These are phyloP conservation scores for Panus rudis DNA, from an alignment of 768 basidiomycete genomes.

Conservation along the genomic window DNA sequence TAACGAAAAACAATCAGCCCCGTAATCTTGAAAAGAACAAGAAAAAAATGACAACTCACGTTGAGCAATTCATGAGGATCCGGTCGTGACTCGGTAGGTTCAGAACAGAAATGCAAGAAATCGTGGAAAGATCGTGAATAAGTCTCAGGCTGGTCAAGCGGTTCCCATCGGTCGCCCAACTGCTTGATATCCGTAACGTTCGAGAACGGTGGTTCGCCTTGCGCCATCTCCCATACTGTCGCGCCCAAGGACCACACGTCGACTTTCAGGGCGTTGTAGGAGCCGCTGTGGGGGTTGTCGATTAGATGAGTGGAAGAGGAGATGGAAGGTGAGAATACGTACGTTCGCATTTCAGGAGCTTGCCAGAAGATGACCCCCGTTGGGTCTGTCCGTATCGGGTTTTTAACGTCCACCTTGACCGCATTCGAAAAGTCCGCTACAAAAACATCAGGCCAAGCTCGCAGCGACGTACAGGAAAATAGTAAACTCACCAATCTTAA, in stretches of 20 bases:
- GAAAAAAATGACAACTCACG: conserved; percentile 33
- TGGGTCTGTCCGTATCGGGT: conserved; percentile 45
- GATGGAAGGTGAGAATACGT: conserved; percentile 18
- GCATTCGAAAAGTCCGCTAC: conserved; percentile 77
- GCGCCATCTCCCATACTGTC: conserved; percentile 77
- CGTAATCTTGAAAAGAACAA: background rate
- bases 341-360: conserved; percentile 76
- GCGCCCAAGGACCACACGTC: conserved; percentile 82
- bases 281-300: conserved; percentile 36
- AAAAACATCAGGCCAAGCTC: background rate
- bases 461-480: background rate
- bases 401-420: conserved; percentile 46
- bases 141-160: conserved; percentile 47
- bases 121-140: conserved; percentile 69
- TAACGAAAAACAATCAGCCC: conserved; percentile 2
- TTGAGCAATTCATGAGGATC: conserved; percentile 48
- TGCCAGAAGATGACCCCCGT: conserved; percentile 82
- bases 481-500: conserved; percentile 66
- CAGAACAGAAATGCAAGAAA: conserved; percentile 61
- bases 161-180: conserved; percentile 59
- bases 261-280: conserved; percentile 68
- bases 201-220: conserved; percentile 68
- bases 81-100: conserved; percentile 51
- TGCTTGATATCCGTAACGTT: conserved; percentile 39
- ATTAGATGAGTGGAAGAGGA: conserved; percentile 5